Evolutionary conservation across 2,329 filamentous ascomycete species (phyloP).

Genomic region (Neofusicoccum ribis): DNA sequence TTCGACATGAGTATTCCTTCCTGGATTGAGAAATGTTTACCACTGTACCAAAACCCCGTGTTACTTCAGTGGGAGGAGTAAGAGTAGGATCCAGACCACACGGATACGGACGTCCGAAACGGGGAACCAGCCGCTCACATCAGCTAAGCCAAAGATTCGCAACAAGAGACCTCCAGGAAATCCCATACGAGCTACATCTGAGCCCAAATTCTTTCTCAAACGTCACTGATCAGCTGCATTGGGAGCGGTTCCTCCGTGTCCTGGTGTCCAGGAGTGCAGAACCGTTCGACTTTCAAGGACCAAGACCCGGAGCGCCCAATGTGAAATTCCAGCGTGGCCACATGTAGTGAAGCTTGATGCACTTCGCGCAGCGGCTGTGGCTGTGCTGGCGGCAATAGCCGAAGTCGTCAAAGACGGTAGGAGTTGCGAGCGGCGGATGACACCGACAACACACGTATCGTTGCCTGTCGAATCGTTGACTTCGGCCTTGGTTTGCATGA

Average conservation of each 20-base stretch:
- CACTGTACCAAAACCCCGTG: too few species aligned
- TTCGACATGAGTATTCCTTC: too few species aligned
- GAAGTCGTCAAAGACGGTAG: constrained; percentile 6
- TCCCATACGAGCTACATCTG: too few species aligned
- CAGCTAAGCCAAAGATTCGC: background rate
- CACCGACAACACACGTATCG: constrained; percentile 6
- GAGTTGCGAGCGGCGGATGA: background rate
- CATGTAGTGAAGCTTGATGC: background rate
- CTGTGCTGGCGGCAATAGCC: background rate
- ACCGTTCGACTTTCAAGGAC: background rate
- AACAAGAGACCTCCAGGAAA: background rate
- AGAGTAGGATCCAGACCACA: too few species aligned
- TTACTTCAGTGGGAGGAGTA: too few species aligned
- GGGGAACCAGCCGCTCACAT: background rate
- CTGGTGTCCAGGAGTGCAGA: background rate
- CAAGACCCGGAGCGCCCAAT: constrained; percentile 1
- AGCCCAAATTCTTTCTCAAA: too few species aligned
- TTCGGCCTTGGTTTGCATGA: background rate
- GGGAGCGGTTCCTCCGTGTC: too few species aligned
- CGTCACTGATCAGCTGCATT: background rate
- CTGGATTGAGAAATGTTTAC: too few species aligned
- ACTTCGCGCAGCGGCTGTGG: background rate
- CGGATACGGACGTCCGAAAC: too few species aligned
- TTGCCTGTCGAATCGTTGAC: background rate
- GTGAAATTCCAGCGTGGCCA: constrained; percentile 7